These are phyloP conservation scores for Lasiodiplodia theobromae DNA, from an alignment of 2,329 filamentous ascomycete species.

Conservation along the genomic window DNA sequence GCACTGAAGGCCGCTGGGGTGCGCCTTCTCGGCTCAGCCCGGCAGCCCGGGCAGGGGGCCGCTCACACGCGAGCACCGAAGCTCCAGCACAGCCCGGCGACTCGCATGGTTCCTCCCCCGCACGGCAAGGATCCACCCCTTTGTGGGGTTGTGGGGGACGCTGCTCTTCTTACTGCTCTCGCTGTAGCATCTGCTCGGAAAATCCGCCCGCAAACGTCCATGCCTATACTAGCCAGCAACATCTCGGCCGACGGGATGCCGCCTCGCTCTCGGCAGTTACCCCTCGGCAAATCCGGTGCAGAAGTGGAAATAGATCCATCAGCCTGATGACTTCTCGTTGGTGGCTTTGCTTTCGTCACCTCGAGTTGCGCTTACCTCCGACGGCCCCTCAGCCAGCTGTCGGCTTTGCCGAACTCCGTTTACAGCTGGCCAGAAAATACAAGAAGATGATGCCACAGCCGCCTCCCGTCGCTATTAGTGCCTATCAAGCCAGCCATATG, in stretches of 20 bases:
- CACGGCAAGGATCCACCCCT: constrained; percentile 15
- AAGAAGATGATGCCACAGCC: constrained; percentile 5
- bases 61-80: background rate
- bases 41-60: background rate
- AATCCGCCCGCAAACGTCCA: background rate
- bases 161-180: background rate
- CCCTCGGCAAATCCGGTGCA: constrained; percentile 14
- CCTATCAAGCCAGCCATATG: background rate
- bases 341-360: background rate
- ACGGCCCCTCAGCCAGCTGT: background rate
- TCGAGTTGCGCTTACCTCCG: background rate
- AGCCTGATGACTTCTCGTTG: background rate
- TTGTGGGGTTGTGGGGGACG: constrained; percentile 13
- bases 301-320: background rate
- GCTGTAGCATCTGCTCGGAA: constrained; percentile 1
- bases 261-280: background rate
- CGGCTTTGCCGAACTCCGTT: constrained; percentile 11
- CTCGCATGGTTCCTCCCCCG: background rate
- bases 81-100: background rate
- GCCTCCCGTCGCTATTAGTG: background rate
- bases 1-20: background rate
- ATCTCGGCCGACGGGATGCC: background rate
- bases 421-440: background rate
- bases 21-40: background rate
- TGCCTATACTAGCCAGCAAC: too few species aligned